Base-by-base conservation (phyloP, 176 grass and related monocot genomes). In the Pontederia paniculata region DNA sequence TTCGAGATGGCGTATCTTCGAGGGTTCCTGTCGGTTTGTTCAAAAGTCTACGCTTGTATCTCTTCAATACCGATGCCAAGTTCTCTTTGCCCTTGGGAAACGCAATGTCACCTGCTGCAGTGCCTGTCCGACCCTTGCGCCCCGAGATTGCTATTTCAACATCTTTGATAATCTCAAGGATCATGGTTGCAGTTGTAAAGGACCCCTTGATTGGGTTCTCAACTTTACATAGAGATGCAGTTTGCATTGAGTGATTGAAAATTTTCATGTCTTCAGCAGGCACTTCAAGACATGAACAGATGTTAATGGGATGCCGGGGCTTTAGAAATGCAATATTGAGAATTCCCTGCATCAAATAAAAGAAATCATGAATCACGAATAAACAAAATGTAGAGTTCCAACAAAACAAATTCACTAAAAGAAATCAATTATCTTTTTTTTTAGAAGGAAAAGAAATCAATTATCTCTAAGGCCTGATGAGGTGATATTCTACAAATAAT, bases 11-110 rank as follows among this genome's bases (percentile, higher is more conserved):
- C 23, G 48, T 42, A 62, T 7, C 57, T 62, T 72, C 69, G 8
- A 61, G 56, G 28, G 48, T 21, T 42, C 47, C 10, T 8, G 50
- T 17, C n/a, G 58, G 66, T 72, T 79, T 97, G 80, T 74, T 84
- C 2, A 78, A 72, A 15, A 99, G 79, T 71, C 86, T 72, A 14
- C 94, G 72, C 70, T 93, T 93, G 66, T 99, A 99, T 11, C 94
- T 83, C 75, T 99, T 99, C 17, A 99, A 78, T 10, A 99, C 94
- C 10, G 94, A 99, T 13, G 87, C 87, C 69, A 99, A 70, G 83
- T 99, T 99, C 58, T 99, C 94, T 81, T 99, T 99, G 12, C 94
- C 94, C 74, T 88, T 99, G 21, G 94, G 94, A 48, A 99, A 99
- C 23, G 94, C 94, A 16, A 99, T 70, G 10, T 99, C 94, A 37